These are phyloP conservation scores for Ophiocordyceps camponoti-rufipedis DNA, from an alignment of 2,329 filamentous ascomycete species.

Conservation along the genomic window DNA sequence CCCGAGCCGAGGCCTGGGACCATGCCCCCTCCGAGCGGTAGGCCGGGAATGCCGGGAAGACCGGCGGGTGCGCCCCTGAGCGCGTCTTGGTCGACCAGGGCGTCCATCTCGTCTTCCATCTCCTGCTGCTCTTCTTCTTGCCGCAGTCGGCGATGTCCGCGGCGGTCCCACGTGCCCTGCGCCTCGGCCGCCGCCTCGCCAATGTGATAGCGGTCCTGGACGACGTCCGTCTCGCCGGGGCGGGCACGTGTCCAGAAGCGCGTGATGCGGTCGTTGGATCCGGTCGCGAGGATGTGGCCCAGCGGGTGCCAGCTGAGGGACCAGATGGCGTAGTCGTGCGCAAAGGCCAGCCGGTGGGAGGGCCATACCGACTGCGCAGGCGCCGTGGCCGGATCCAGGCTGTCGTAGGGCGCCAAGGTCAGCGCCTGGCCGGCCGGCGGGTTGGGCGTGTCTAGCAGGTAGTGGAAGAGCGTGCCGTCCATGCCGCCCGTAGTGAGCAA, in stretches of 20 bases:
- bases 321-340: constrained; percentile 93
- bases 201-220: constrained; percentile 88
- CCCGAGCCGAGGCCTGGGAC: constrained; percentile 24
- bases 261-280: constrained; percentile 90
- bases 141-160: constrained; percentile 57
- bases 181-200: constrained; percentile 86
- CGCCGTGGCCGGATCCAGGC: constrained; percentile 57
- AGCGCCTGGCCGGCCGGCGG: constrained; percentile 54
- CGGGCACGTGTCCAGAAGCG: constrained; percentile 89
- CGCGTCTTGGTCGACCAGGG: constrained; percentile 77
- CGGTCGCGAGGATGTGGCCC: constrained; percentile 85
- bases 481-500: constrained; percentile 80
- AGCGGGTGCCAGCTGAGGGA: constrained; percentile 95
- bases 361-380: constrained; percentile 85
- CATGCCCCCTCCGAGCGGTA: constrained; percentile 22
- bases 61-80: constrained; percentile 25
- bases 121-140: constrained; percentile 91
- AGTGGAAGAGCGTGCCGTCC: constrained; percentile 81
- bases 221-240: constrained; percentile 69
- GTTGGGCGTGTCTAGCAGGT: constrained; percentile 90
- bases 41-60: constrained; percentile 42
- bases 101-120: constrained; percentile 81
- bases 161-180: constrained; percentile 82
- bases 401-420: constrained; percentile 70
- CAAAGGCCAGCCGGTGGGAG: constrained; percentile 69